These are phyloP conservation scores for Agastache rugosa DNA, from an alignment of 257 asterid genomes.

Conservation along the genomic window DNA sequence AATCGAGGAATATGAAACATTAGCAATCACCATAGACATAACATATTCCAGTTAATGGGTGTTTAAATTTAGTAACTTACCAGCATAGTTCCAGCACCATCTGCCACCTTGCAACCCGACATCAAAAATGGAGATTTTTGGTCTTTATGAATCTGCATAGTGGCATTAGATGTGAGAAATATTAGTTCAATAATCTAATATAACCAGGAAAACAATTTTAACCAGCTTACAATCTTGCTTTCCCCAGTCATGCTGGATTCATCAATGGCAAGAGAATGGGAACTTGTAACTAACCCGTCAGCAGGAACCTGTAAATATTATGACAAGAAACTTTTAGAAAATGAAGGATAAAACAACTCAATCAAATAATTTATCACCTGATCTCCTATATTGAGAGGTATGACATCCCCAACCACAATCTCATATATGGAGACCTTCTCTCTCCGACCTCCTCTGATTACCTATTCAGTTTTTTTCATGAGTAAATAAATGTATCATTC, in stretches of 20 bases:
- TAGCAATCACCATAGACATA: slow-evolving; percentile 11
- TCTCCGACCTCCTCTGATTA: slow-evolving; percentile 84
- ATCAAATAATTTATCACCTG: slow-evolving; percentile 60
- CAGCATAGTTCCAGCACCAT: slow-evolving; percentile 96
- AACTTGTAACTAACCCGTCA: slow-evolving; percentile 76
- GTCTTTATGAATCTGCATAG: slow-evolving; percentile 74
- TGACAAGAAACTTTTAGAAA: slow-evolving; percentile 30
- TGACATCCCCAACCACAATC: slow-evolving; percentile 89
- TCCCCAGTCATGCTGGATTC: slow-evolving; percentile 99
- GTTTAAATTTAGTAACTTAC: slow-evolving; percentile 48
- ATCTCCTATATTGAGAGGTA: slow-evolving; percentile 95
- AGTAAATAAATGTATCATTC: slow-evolving; percentile 14
- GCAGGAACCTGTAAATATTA: slow-evolving; percentile 77
- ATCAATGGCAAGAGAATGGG: slow-evolving; percentile 94
- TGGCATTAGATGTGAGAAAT: slow-evolving; percentile 35
- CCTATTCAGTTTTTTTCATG: slow-evolving; percentile 52
- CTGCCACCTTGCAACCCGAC: slow-evolving; percentile 99
- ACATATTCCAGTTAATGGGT: slow-evolving; percentile 13
- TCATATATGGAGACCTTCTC: slow-evolving; percentile 86
- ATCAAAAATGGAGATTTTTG: slow-evolving; percentile 80
- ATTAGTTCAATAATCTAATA: slow-evolving; percentile 32
- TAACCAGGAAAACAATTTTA: slow-evolving; percentile 41
- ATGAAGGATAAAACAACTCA: slow-evolving; percentile 17
- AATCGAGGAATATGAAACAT: not conserved
- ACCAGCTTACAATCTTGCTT: slow-evolving; percentile 94